Evolutionary conservation across 2,329 filamentous ascomycete species (phyloP).

Genomic region (Ophiostoma perfectum): DNA sequence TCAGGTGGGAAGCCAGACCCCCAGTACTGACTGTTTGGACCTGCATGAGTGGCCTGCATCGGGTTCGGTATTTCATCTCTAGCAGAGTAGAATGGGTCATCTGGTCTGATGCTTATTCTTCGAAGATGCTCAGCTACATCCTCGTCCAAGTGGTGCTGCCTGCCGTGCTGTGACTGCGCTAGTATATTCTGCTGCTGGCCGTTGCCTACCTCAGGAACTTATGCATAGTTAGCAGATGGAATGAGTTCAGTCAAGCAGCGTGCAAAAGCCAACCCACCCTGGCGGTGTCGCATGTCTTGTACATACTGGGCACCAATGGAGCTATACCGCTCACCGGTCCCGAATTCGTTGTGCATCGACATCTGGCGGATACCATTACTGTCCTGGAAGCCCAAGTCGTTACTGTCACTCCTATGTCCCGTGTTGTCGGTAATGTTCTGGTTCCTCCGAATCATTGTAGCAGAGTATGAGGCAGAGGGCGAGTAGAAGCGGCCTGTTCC

Average conservation of each 20-base stretch:
- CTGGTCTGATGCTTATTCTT: constrained; percentile 3
- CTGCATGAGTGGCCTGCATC: background rate
- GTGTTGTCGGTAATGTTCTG: constrained; percentile 23
- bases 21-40: background rate
- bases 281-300: background rate
- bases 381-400: background rate
- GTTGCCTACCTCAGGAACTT: background rate
- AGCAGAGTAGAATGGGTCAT: background rate
- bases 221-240: background rate
- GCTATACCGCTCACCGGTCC: background rate
- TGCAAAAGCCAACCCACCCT: background rate
- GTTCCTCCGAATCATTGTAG: constrained; percentile 5
- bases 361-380: background rate
- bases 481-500: constrained; percentile 21
- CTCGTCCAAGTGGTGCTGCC: background rate
- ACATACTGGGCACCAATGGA: background rate
- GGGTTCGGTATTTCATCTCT: background rate
- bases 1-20: background rate
- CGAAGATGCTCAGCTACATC: background rate
- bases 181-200: background rate
- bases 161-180: background rate
- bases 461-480: background rate
- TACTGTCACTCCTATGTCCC: background rate
- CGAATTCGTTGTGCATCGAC: background rate
- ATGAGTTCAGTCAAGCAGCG: background rate